Base-by-base conservation (phyloP, 768 basidiomycete species). In the Termitomyces sp. region DNA sequence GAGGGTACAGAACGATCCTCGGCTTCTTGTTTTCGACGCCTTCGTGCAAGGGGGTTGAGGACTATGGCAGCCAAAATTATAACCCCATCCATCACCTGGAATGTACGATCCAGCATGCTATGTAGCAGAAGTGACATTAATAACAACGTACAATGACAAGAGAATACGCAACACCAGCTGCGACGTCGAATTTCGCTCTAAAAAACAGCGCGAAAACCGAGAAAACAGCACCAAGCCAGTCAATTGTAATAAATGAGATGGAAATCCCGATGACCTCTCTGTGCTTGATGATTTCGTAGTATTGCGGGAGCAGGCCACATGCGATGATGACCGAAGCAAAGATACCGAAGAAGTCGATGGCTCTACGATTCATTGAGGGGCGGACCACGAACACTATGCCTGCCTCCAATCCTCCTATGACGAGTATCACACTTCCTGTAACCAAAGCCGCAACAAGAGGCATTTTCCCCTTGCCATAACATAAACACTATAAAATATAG, bases 141-240 rank as follows among this genome's bases (percentile, higher is more conserved):
- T 49, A 10, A 47, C 29, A 23, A 73, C 81, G 54, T 56, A 87
- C 85, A 29, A 86, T 71, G 23, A 92, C 87, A 14, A 83, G 68
- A 14, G 80, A 72, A 65, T 90, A 92, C 1, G 82, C 76, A 32
- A 86, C 71, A 4, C 78, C 80, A 1, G 87, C 88, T 21, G 87
- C 71, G 10, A 79, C 69, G 65, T 92, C 87, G 57, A 91, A 84
- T 9, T 80, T 63, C 5, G 69, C 67, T 61, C 85, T 83, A 73
- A 90, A 90, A 34, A 74, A 78, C n/a, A 92, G 76, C 27, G 86
- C 87, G 7, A 90, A 73, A 59, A 82, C 76, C 54, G 82, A 86
- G 71, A 90, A 90, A 2, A 92, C 69, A 5, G 82, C 87, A 31
- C 90, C 91, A 10, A 83, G 65, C 53, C 85, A 75, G 65, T 94